Conservation (phyloP, 2,329 filamentous ascomycete genomes). For the Tolypocladium tropicale region DNA sequence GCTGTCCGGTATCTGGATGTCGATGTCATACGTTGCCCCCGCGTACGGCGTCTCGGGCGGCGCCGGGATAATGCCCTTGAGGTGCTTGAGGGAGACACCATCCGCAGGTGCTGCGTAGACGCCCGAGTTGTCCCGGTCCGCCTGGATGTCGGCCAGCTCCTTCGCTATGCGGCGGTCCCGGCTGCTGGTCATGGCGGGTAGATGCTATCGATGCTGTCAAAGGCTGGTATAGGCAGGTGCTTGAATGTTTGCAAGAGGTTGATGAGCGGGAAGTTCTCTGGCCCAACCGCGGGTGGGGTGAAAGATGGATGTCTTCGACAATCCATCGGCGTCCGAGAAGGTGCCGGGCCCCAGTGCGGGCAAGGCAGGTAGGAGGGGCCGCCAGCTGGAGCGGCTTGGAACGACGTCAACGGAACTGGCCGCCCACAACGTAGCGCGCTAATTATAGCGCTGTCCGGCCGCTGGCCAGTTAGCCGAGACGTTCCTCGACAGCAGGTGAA, state of each 20-base stretch:
- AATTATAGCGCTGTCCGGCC: not conserved
- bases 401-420: not conserved
- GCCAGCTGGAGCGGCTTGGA: not conserved
- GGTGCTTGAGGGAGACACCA: slow-evolving; percentile 64
- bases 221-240: not conserved
- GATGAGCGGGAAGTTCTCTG: not conserved
- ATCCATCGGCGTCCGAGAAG: not conserved
- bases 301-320: not conserved
- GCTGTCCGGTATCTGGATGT: slow-evolving; percentile 76
- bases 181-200: slow-evolving; percentile 34
- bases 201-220: not conserved
- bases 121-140: slow-evolving; percentile 62
- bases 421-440: not conserved
- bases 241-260: not conserved
- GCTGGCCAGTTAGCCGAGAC: not conserved
- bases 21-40: slow-evolving; percentile 70
- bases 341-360: not conserved
- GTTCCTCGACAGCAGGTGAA: not conserved
- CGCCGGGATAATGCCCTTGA: slow-evolving; percentile 73
- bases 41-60: slow-evolving; percentile 92
- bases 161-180: slow-evolving; percentile 56
- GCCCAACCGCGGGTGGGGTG: not conserved
- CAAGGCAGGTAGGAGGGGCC: not conserved
- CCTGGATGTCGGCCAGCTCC: slow-evolving; percentile 64
- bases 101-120: slow-evolving; percentile 59